Evolutionary conservation across 306 rosid genomes (phyloP).

Genomic region (Vigna hirtella): DNA sequence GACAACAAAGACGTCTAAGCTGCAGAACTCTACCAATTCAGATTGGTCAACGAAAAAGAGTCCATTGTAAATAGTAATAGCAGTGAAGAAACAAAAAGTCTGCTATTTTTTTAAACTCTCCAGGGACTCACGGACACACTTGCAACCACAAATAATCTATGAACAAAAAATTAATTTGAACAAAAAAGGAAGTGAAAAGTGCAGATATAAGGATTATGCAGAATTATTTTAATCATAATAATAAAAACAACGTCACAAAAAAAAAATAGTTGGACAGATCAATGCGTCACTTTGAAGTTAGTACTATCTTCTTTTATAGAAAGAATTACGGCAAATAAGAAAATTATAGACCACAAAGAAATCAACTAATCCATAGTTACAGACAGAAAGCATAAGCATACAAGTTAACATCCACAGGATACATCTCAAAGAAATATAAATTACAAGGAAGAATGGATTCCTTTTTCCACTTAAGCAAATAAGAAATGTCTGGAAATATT

Average conservation of each 20-base stretch:
- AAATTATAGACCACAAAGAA: neutral
- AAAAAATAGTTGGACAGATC: neutral
- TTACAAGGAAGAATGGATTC: neutral
- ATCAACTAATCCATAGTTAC: neutral
- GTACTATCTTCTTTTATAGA: no score
- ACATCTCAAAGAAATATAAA: slow-evolving; percentile 23
- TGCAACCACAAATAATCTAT: slow-evolving; percentile 26
- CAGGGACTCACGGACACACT: slow-evolving; percentile 21
- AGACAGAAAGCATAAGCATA: neutral
- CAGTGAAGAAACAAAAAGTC: slow-evolving; percentile 10
- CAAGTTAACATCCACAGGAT: slow-evolving; percentile 3
- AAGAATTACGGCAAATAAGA: neutral
- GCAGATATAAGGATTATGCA: neutral
- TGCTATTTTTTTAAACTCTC: slow-evolving; percentile 24
- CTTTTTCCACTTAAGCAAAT: slow-evolving; percentile 19
- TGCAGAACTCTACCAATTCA: slow-evolving; percentile 45
- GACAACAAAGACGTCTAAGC: slow-evolving; percentile 41
- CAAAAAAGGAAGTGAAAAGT: neutral
- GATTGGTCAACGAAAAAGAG: slow-evolving; percentile 36
- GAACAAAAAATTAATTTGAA: slow-evolving; percentile 20
- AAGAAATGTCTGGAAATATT: neutral
- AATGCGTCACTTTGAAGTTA: neutral
- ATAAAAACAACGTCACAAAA: no score
- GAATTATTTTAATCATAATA: neutral
- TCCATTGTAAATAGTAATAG: slow-evolving; percentile 19